Conservation (phyloP, 2,329 filamentous ascomycete species). For the Paecilomyces sp. region DNA sequence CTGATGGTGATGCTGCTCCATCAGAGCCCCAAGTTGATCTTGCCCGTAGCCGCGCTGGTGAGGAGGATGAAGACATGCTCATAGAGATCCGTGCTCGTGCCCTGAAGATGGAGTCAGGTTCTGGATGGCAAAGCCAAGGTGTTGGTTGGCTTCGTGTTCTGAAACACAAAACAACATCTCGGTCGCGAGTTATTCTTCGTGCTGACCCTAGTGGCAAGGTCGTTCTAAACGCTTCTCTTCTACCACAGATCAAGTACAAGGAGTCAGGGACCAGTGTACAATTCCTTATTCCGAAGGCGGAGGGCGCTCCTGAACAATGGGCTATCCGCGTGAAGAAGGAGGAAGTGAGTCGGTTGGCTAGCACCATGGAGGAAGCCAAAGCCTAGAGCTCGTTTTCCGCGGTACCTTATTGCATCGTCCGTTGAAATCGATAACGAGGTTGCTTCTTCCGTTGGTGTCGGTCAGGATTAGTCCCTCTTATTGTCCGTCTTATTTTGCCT, state of each 20-base stretch:
- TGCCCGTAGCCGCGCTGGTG: slow-evolving; percentile 57
- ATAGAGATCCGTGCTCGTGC: slow-evolving; percentile 67
- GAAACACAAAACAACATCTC: slow-evolving; percentile 62
- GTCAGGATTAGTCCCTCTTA: not conserved
- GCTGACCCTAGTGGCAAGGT: slow-evolving; percentile 69
- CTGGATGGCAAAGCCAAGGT: slow-evolving; percentile 62
- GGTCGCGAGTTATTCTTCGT: slow-evolving; percentile 62
- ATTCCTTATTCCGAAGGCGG: slow-evolving; percentile 45
- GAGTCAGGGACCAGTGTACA: slow-evolving; percentile 41
- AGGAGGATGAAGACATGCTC: slow-evolving; percentile 64
- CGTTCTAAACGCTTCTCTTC: slow-evolving; percentile 62
- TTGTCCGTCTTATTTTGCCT: not conserved
- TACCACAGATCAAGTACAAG: slow-evolving; percentile 58
- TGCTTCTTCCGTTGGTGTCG: not conserved
- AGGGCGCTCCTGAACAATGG: slow-evolving; percentile 61
- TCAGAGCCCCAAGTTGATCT: slow-evolving; percentile 65
- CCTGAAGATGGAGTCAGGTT: slow-evolving; percentile 48
- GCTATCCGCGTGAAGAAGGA: slow-evolving; percentile 62
- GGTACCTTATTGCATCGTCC: slow-evolving; percentile 42
- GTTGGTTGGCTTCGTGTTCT: slow-evolving; percentile 66
- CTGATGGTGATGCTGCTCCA: slow-evolving; percentile 48
- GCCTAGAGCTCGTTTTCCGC: slow-evolving; percentile 30
- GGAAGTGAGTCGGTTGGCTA: slow-evolving; percentile 43
- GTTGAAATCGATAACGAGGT: not conserved
- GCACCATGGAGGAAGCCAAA: slow-evolving; percentile 44